Evolutionary conservation across 2,329 filamentous ascomycete genomes (phyloP).

Genomic region (Apiospora arundinis): DNA sequence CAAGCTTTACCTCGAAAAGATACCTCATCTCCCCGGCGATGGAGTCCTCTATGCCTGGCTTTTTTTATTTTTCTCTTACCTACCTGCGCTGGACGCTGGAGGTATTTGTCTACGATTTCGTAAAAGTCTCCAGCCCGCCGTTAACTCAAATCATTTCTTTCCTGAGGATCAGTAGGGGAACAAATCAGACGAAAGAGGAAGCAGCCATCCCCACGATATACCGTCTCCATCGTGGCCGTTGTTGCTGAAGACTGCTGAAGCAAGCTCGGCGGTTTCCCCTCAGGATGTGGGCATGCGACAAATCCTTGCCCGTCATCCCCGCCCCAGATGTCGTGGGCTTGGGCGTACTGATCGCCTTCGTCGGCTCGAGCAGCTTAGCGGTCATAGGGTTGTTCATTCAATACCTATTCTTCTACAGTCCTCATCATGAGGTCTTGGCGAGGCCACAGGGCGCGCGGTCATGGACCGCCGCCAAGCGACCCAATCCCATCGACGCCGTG

Average conservation of each 20-base stretch:
- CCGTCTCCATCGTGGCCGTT: not conserved
- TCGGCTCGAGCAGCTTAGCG: slow-evolving; percentile 32
- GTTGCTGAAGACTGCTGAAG: not conserved
- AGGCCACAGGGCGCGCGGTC: not conserved
- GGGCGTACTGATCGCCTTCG: slow-evolving; percentile 34
- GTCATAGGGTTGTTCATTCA: slow-evolving; percentile 32
- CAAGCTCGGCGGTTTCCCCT: not conserved
- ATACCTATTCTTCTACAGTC: slow-evolving; percentile 33
- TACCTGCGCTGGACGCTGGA: slow-evolving; percentile 14
- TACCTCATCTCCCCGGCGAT: not conserved
- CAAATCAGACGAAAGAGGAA: not conserved
- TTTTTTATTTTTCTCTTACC: slow-evolving; percentile 1
- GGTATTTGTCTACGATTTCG: not conserved
- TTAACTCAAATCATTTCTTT: not conserved
- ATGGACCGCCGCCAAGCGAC: slow-evolving; percentile 12
- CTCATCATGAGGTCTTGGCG: slow-evolving; percentile 25
- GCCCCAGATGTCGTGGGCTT: slow-evolving; percentile 32
- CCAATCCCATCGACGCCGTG: slow-evolving; percentile 33
- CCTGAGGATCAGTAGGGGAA: not conserved
- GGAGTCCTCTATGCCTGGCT: not conserved
- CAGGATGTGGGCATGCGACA: slow-evolving; percentile 20
- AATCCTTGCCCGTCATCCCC: slow-evolving; percentile 17
- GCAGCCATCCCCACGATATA: not conserved
- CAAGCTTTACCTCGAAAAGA: slow-evolving; percentile 2
- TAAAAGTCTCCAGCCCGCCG: not conserved